Evolutionary conservation across 2,329 filamentous ascomycete species (phyloP).

Genomic region (Fusarium lateritium): DNA sequence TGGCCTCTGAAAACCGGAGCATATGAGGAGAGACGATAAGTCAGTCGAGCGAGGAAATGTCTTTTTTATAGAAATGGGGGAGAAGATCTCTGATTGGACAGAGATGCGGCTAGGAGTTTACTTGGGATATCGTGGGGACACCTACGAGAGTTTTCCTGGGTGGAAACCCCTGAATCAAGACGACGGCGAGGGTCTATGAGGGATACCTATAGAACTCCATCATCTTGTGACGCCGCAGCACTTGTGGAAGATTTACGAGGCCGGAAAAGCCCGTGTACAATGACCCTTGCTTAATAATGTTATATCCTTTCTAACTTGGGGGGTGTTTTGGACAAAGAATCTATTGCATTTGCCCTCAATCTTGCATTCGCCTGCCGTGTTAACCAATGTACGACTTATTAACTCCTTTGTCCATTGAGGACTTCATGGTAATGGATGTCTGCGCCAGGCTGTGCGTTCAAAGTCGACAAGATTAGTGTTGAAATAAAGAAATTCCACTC

Average conservation of each 20-base stretch:
- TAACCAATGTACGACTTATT: not conserved
- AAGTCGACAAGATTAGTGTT: not conserved
- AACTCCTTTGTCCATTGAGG: not conserved
- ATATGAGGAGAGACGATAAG: conserved; percentile 10
- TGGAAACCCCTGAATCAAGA: conserved; percentile 21
- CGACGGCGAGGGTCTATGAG: conserved; percentile 26
- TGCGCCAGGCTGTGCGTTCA: not conserved
- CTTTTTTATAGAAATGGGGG: conserved; percentile 45
- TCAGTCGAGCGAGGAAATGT: conserved; percentile 37
- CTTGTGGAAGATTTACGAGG: conserved; percentile 48
- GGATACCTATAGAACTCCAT: conserved; percentile 29
- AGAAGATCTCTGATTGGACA: conserved; percentile 31
- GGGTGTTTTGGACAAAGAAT: conserved; percentile 48
- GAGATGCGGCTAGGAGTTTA: conserved; percentile 31
- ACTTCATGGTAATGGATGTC: not conserved
- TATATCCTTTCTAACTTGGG: conserved; percentile 52
- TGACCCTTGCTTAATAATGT: conserved; percentile 61
- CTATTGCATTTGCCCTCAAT: conserved; percentile 44
- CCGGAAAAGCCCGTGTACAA: conserved; percentile 58
- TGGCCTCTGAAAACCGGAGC: conserved; percentile 10
- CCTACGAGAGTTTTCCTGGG: conserved; percentile 25
- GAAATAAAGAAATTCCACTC: too few species aligned
- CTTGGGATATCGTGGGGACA: conserved; percentile 26
- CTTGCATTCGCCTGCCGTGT: conserved; percentile 8
- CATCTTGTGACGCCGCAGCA: conserved; percentile 26